These are phyloP conservation scores for Lodderomyces theae DNA, from an alignment of 1,139 yeast species.

Conservation along the genomic window DNA sequence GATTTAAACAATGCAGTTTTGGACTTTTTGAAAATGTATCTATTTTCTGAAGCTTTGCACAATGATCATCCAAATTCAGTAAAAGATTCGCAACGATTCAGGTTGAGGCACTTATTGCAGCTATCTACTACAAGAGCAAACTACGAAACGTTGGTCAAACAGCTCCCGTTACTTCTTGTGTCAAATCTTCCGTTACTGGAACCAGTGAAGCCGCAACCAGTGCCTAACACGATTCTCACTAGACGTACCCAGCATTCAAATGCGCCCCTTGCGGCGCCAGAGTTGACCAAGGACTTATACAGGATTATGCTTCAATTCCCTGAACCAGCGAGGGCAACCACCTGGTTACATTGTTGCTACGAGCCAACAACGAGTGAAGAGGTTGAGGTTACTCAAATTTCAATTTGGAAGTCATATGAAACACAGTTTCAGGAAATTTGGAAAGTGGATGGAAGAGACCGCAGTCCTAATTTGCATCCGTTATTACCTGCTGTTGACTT, in stretches of 20 bases:
- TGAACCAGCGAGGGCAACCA: slow-evolving; percentile 90
- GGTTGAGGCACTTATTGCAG: slow-evolving; percentile 35
- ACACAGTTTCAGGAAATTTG: slow-evolving; percentile 61
- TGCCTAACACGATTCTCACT: slow-evolving; percentile 28
- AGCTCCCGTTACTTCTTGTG: slow-evolving; percentile 62
- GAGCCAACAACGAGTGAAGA: slow-evolving; percentile 51
- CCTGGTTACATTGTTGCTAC: slow-evolving; percentile 93
- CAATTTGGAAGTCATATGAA: slow-evolving; percentile 95
- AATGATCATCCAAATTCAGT: slow-evolving; percentile 29
- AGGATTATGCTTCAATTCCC: slow-evolving; percentile 60
- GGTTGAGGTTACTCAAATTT: slow-evolving; percentile 92
- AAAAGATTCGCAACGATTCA: slow-evolving; percentile 30
- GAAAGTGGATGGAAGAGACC: slow-evolving; percentile 13
- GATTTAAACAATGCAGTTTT: slow-evolving; percentile 34
- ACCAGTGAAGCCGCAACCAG: slow-evolving; percentile 15
- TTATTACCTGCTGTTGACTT: slow-evolving; percentile 94
- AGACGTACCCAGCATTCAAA: slow-evolving; percentile 35
- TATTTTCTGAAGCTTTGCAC: slow-evolving; percentile 39
- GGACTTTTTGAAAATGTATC: slow-evolving; percentile 38
- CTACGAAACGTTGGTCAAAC: slow-evolving; percentile 49
- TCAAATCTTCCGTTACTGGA: slow-evolving; percentile 25
- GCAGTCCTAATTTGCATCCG: slow-evolving; percentile 37
- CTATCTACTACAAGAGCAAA: slow-evolving; percentile 31
- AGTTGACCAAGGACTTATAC: slow-evolving; percentile 53
- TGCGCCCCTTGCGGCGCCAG: slow-evolving; percentile 62